These are phyloP conservation scores for Gynochthodes officinalis DNA, from an alignment of 257 asterid genomes.

Conservation along the genomic window DNA sequence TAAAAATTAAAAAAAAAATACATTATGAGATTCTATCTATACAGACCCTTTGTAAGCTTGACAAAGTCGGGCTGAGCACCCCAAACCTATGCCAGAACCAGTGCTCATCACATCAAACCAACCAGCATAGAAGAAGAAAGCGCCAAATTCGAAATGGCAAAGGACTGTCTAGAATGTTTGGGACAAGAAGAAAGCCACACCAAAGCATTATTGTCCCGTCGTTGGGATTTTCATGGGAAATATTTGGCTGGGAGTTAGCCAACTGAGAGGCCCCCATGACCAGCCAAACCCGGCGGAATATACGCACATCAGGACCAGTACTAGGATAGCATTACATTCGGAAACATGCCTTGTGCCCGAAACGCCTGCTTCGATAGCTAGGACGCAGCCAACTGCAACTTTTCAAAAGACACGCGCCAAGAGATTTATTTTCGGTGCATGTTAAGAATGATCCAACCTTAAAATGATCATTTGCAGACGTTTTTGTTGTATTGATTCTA, in stretches of 20 bases:
- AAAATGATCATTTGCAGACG: too few relatives aligned
- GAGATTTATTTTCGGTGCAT: too few relatives aligned
- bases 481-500: too few relatives aligned
- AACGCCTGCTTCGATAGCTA: neutral
- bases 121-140: constrained; percentile 16
- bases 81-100: too few relatives aligned
- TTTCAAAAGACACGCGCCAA: neutral
- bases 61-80: too few relatives aligned
- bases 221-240: constrained; percentile 20
- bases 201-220: constrained; percentile 21
- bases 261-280: constrained; percentile 23
- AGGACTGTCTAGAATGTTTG: constrained; percentile 19
- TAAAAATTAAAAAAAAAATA: too few relatives aligned
- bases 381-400: neutral
- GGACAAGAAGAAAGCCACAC: constrained; percentile 2
- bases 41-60: too few relatives aligned
- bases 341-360: constrained; percentile 2
- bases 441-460: too few relatives aligned
- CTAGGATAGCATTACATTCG: neutral
- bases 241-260: constrained; percentile 21
- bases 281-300: constrained; percentile 21
- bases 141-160: constrained; percentile 16
- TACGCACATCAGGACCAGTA: constrained; percentile 7
- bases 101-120: constrained; percentile 14
- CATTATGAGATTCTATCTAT: too few relatives aligned